Evolutionary conservation across 441 rosid species (phyloP), one percentile per base, ranked within the genome.

Genomic region (Cnidoscolus chayamansa): DNA sequence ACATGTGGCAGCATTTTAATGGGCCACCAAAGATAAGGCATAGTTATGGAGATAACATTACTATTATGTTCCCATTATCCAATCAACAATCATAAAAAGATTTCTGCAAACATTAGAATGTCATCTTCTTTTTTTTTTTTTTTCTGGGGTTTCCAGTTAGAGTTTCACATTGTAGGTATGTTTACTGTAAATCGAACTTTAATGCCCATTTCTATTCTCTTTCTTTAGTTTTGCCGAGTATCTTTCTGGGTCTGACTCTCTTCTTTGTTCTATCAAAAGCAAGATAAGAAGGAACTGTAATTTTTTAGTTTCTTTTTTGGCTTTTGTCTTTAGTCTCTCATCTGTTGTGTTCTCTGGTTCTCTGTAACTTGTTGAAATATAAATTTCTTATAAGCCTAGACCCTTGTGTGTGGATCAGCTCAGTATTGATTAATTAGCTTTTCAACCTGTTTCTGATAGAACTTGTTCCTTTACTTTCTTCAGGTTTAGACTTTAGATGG

Each of bases 401-500:
- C 4, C 37, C 37, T 35, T 35, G 37, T 35, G 37, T 35, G 2
- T 35, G 37, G 2, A 35, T 35, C 37, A 35, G 37, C 4, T 35
- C 2, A 35, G 4, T 35, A 4, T 35, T 35, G 4, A 35, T 35
- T 35, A 35, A 35, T 16, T 69, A 30, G 1, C 37, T 54, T 47
- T 50, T 7, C 49, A 37, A 35, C 7, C 40, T 3, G 55, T 16
- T 4, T 40, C 57, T 43, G 48, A 71, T 57, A 4, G 7, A 0
- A 50, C 12, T 16, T 65, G 51, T 53, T 40, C 62, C n/a, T 3
- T 9, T 60, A 56, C 11, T 31, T 72, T 63, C 81, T 72, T 63
- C 81, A 86, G 86, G 82, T 76, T 67, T 54, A 6, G 55, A 88
- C 88, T 76, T 67, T 54, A 6, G 55, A 88, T 89, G 96, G 87